Evolutionary conservation across 2,329 filamentous ascomycete genomes (phyloP), one percentile per base, ranked within the genome.

Genomic region (Paraphaeosphaeria sporulosa): DNA sequence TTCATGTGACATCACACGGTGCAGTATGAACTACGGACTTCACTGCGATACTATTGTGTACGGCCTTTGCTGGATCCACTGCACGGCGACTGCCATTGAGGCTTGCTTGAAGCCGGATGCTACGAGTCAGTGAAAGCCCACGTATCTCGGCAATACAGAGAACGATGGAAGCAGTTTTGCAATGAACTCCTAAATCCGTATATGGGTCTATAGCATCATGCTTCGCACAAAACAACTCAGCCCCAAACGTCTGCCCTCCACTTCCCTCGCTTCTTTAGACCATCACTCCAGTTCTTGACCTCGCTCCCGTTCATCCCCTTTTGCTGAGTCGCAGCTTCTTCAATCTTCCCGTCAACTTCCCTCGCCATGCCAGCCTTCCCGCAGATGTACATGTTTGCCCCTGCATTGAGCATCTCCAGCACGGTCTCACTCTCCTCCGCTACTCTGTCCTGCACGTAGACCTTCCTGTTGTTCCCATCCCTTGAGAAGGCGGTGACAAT

Each of bases 181-280:
- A 23, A 51, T 17, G 6, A 13, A 36, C 5, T 17, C 25, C 2
- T 23, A 25, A 40, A 13, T 23, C 25, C 30, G 40, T n/a, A 10
- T 40, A n/a, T 38, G 25, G 3, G n/a, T 36, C 32, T 51, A 51
- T 23, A 12, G 48, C 17, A 38, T 25, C 30, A 17, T 17, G n/a
- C 15, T 21, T 30, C 30, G 6, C 9, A 17, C 12, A 19, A 13
- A 34, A 15, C 19, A n/a, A 8, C 34, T 46, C 21, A 54, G 12
- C 80, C 80, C 83, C 83, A 85, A 46, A 85, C 83, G 77, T 86
- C 83, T 65, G 85, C 82, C 64, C 81, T 80, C 82, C 83, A 85
- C 68, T 83, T 84, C n/a, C 78, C 80, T 30, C 77, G 76, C 65
- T 79, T 82, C 78, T 83, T 85, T 42, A 83, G 69, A 17, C 71